Base-by-base conservation (phyloP, 2,329 filamentous ascomycete species). In the Penicillium crustosum region DNA sequence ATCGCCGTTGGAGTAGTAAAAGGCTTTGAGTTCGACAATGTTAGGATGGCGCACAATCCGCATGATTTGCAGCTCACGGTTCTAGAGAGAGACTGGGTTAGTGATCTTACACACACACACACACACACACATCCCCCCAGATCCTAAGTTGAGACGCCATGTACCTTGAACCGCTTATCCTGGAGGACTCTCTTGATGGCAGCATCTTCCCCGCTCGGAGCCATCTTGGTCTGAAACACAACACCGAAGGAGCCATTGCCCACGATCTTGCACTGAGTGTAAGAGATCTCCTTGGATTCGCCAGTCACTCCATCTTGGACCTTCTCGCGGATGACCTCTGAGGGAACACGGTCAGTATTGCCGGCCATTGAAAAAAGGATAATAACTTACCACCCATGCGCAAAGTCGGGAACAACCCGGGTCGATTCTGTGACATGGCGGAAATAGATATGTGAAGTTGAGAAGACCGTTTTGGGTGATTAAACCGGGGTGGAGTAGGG, bases 1-100 rank as follows among this genome's bases (percentile, higher is more conserved):
- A 78, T 99, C 94, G 73, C 94, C 94, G 75, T 97, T 99, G 68
- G 93, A 97, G 81, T 97, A 99, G 81, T 97, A 99, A 81, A 99
- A 99, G 53, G 94, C 94, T 82, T 99, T 99, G 64, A 99, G 83
- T 78, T 97, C 93, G 60, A 99, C 94, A 70, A 99, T 97, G 79
- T 99, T 99, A 56, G 94, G 94, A 77, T 99, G 94, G 73, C 93
- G 88, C 71, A 99, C 94, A 74, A 99, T 99, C 74, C 94, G 90
- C 94, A 99, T 99, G 75, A 99, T 99, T 78, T 99, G 94, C 68
- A 99, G 85, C 77, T 99, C 94, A 79, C 94, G 92, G 76, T 99
- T 99, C 94, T 99, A 75, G 48, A 33, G 31, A 41, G 36, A 27
- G 42, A 27, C 53, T 51, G 23, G 33, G 60, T 80, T 59, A 80